Base-by-base conservation (phyloP, 306 rosid species). In the Glycine soja region DNA sequence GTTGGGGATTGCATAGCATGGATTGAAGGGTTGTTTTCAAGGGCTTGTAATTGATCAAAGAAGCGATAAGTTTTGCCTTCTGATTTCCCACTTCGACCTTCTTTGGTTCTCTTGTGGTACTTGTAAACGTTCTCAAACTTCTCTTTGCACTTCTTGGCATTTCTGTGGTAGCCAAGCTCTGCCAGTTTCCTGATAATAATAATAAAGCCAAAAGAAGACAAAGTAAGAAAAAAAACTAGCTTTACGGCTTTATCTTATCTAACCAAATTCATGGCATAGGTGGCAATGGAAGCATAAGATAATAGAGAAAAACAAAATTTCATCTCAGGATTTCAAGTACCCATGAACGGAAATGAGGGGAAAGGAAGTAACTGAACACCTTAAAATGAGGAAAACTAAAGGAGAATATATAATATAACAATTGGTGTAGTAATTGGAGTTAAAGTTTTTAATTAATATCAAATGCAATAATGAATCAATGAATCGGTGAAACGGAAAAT, bases 51-150 rank as follows among this genome's bases (percentile, higher is more conserved):
- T 74, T 95, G 97, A 79, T 91, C 95, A 18, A 91, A 95, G 63
- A 95, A 95, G 13, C 93, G 89, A 82, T 95, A 95, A 3, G 91
- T 85, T 79, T 93, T 95, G 10, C 97, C 97, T 7, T 95, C 96
- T 4, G 98, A n/a, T 83, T 93, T 95, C 3, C 98, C 97, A n/a
- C 86, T 87, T 8, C 96, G 81, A 42, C 94, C 97, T 82, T 93
- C 97, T 67, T 90, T 95, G 67, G 98, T 95, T 84, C 99, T 86
- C 80, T 91, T 90, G 84, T 95, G 99, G 75, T 95, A 95, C 87
- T 95, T 95, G 89, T 90, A 93, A 32, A 95, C 97, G 80, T 95
- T 95, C 90, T 95, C 99, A 46, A 95, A 95, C 70, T 95, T 95
- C 89, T 95, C 99, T 75, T 93, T 93, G 88, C 99, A 95, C 70